Conservation (phyloP, 2,329 filamentous ascomycete species). For the Colletotrichum tamarilloi region DNA sequence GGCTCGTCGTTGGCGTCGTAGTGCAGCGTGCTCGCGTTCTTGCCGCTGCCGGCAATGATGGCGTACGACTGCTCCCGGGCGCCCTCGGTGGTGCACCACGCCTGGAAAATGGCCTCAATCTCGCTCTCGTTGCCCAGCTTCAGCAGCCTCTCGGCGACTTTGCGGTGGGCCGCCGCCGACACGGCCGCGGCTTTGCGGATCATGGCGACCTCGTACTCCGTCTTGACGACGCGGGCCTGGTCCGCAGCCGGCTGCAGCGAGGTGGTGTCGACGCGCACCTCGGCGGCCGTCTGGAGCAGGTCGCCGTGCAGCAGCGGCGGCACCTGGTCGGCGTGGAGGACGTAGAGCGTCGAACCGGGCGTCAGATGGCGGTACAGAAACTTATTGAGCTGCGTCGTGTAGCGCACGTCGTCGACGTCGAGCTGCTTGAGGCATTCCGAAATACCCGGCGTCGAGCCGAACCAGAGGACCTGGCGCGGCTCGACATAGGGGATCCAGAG, state of each 20-base stretch:
- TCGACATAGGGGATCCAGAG: slow-evolving; percentile 81
- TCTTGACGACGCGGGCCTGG: slow-evolving; percentile 83
- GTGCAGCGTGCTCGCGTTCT: slow-evolving; percentile 87
- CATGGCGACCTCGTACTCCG: slow-evolving; percentile 84
- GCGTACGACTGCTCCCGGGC: slow-evolving; percentile 86
- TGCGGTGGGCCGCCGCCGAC: slow-evolving; percentile 80
- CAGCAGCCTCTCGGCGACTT: slow-evolving; percentile 74
- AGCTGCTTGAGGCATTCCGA: slow-evolving; percentile 71
- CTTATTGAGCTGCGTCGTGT: slow-evolving; percentile 57
- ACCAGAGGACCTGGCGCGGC: slow-evolving; percentile 70
- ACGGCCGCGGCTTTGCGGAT: slow-evolving; percentile 85
- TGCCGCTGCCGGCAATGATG: slow-evolving; percentile 86
- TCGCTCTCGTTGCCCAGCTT: slow-evolving; percentile 81
- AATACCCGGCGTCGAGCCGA: slow-evolving; percentile 68
- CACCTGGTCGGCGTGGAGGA: slow-evolving; percentile 58
- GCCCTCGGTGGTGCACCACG: slow-evolving; percentile 77
- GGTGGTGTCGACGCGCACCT: slow-evolving; percentile 57
- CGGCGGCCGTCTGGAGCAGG: slow-evolving; percentile 39
- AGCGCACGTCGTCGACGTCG: slow-evolving; percentile 78
- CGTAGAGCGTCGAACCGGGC: slow-evolving; percentile 51
- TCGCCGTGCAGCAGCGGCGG: slow-evolving; percentile 42
- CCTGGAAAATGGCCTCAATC: slow-evolving; percentile 81
- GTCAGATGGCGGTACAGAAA: slow-evolving; percentile 59
- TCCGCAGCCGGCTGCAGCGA: slow-evolving; percentile 80
- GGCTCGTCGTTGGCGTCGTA: slow-evolving; percentile 84